These are phyloP conservation scores for Diaporthe destruens DNA, from an alignment of 2,329 filamentous ascomycete genomes.

Conservation along the genomic window DNA sequence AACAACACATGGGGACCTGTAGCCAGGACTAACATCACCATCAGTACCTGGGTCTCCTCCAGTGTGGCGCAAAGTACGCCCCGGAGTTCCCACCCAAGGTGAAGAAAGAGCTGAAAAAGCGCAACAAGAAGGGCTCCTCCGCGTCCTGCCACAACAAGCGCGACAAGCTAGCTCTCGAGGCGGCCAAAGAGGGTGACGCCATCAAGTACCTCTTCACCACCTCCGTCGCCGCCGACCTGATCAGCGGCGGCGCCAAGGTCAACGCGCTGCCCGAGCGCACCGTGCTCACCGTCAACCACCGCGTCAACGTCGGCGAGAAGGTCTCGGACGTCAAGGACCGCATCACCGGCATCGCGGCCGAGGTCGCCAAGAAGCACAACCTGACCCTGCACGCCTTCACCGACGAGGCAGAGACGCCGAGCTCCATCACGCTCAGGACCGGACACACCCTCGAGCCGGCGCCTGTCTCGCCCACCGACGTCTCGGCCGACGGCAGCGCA, in stretches of 20 bases:
- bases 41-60: slow-evolving; percentile 50
- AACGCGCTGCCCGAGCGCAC: slow-evolving; percentile 76
- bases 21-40: too few species aligned
- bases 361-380: slow-evolving; percentile 67
- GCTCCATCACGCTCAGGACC: slow-evolving; percentile 58
- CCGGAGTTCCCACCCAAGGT: slow-evolving; percentile 59
- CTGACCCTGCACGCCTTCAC: slow-evolving; percentile 67
- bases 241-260: slow-evolving; percentile 73
- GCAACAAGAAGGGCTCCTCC: slow-evolving; percentile 43
- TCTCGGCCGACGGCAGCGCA: slow-evolving; percentile 46
- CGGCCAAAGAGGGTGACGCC: slow-evolving; percentile 54
- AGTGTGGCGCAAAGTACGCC: slow-evolving; percentile 59
- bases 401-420: slow-evolving; percentile 49
- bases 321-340: slow-evolving; percentile 63
- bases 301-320: slow-evolving; percentile 68
- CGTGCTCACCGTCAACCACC: slow-evolving; percentile 70
- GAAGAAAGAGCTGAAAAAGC: slow-evolving; percentile 54
- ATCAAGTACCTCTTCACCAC: slow-evolving; percentile 71
- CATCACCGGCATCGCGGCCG: slow-evolving; percentile 60
- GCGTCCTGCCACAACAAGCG: slow-evolving; percentile 46
- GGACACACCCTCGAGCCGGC: slow-evolving; percentile 63
- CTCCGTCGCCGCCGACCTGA: slow-evolving; percentile 71
- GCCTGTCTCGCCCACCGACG: slow-evolving; percentile 64
- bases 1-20: too few species aligned
- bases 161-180: slow-evolving; percentile 62